Base-by-base conservation (phyloP, 306 rosid species). In the Spatholobus suberectus region DNA sequence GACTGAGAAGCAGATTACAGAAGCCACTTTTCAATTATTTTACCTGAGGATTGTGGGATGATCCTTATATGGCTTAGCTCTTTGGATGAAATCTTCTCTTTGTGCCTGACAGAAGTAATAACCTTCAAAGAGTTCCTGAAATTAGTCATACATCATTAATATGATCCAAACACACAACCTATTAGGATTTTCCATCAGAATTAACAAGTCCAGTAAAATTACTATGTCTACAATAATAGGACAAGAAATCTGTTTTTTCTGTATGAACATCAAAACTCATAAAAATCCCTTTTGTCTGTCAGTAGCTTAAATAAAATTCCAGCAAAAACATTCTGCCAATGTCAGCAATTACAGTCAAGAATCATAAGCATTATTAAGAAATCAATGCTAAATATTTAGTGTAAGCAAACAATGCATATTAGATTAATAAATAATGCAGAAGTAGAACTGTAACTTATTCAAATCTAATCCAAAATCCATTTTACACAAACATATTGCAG, bases 91-190 rank as follows among this genome's bases (percentile, higher is more conserved):
- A 71, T 92, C 98, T 87, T 83, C 98, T 81, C 90, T 89, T 83
- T 96, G 97, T 82, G 97, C 99, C 85, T 96, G 98, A 85, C 99
- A 96, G 87, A 96, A 96, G 91, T 92, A 96, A 86, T 87, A 88
- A 80, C 98, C 97, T 88, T 96, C 98, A 82, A 96, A 96, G 82
- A 96, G 97, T 77, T 96, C 98, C 98, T 96, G 82, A 35, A 83
- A 70, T 80, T 70, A 80, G 43, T 35, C 79, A 84, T 58, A 38
- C 46, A 59, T 83, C 83, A 80, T 37, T 69, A 83, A 75, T 27
- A 12, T 37, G 26, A 49, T 66, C 69, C 29, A 69, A 75, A 69
- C 80, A 79, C 72, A 65, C 55, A 49, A 81, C 6, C 69, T 65
- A 7, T 54, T 70, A 62, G 47, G 69, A 55, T 57, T 83, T 43